A percentile compares a stretch with the other conserved stretches of the same genome.
Conservation (phyloP, 257 asterid genomes). For the Forsythia suspensa region DNA sequence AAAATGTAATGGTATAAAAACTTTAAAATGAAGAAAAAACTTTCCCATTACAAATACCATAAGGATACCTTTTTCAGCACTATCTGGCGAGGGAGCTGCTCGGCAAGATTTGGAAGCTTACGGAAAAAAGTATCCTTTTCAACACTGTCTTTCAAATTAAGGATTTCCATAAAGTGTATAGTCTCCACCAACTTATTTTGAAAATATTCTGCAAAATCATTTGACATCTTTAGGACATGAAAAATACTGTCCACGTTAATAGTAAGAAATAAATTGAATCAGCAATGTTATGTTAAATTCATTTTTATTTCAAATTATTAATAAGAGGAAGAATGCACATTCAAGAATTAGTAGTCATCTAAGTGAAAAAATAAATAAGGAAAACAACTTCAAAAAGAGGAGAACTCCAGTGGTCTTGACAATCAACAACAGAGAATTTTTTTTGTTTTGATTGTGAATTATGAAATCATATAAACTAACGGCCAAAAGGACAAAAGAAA, state of each 20-base stretch:
- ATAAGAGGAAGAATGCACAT: constrained; percentile 8
- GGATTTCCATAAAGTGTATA: constrained; percentile 97
- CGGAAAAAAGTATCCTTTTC: constrained; percentile 98
- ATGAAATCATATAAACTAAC: background rate
- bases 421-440: background rate
- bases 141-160: constrained; percentile 94
- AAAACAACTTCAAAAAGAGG: background rate
- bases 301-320: background rate
- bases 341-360: background rate
- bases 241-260: constrained; percentile 1
- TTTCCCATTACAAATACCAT: constrained; percentile 39
- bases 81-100: constrained; percentile 94
- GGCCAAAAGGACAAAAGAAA: background rate
- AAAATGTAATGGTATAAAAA: constrained; percentile 16
- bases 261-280: constrained; percentile 10
- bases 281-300: background rate
- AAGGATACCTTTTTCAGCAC: constrained; percentile 85
- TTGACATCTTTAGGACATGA: constrained; percentile 26
- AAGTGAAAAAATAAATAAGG: background rate
- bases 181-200: constrained; percentile 97
- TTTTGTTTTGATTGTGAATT: background rate
- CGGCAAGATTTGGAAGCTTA: constrained; percentile 91
- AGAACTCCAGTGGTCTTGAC: background rate
- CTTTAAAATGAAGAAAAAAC: constrained; percentile 16
- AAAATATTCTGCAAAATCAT: constrained; percentile 79